Conservation (phyloP, 2,329 filamentous ascomycete species). For the Byssothecium circinans region DNA sequence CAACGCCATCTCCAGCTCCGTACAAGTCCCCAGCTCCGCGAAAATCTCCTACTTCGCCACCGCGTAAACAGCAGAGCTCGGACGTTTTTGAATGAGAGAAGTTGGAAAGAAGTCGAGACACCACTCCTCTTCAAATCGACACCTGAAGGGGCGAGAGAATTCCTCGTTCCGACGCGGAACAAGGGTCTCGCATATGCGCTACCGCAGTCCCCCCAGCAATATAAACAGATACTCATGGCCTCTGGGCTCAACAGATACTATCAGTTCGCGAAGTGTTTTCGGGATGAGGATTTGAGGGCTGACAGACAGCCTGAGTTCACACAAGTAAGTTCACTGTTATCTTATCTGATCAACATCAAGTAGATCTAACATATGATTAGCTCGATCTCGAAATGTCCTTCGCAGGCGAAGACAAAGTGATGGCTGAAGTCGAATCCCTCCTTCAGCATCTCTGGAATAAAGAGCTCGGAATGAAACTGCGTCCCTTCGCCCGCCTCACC, state of each 20-base stretch:
- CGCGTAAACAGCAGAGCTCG: conserved; percentile 58
- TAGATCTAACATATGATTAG: conserved; percentile 45
- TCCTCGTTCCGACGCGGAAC: conserved; percentile 82
- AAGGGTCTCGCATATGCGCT: conserved; percentile 82
- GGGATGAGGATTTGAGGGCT: conserved; percentile 89
- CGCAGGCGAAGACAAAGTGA: conserved; percentile 70
- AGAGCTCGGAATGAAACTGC: conserved; percentile 48
- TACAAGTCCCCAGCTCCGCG: conserved; percentile 66
- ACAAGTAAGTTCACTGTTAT: conserved; percentile 62
- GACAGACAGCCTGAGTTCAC: conserved; percentile 97
- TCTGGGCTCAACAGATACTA: conserved; percentile 81
- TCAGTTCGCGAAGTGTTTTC: conserved; percentile 92
- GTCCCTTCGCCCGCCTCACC: conserved; percentile 61
- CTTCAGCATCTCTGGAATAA: conserved; percentile 59
- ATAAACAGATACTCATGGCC: conserved; percentile 97
- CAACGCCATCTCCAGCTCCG: conserved; percentile 84
- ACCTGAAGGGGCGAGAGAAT: conserved; percentile 91
- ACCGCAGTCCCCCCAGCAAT: conserved; percentile 95
- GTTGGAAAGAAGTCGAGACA: conserved; percentile 83
- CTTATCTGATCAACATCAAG: neutral
- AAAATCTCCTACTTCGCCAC: conserved; percentile 72
- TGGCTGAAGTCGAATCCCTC: conserved; percentile 58
- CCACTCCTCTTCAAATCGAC: conserved; percentile 97
- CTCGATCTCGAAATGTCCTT: conserved; percentile 95
- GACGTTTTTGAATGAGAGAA: conserved; percentile 54